These are phyloP conservation scores for Zygotorulaspora chibaensis DNA, from an alignment of 805 yeast species.

Conservation along the genomic window DNA sequence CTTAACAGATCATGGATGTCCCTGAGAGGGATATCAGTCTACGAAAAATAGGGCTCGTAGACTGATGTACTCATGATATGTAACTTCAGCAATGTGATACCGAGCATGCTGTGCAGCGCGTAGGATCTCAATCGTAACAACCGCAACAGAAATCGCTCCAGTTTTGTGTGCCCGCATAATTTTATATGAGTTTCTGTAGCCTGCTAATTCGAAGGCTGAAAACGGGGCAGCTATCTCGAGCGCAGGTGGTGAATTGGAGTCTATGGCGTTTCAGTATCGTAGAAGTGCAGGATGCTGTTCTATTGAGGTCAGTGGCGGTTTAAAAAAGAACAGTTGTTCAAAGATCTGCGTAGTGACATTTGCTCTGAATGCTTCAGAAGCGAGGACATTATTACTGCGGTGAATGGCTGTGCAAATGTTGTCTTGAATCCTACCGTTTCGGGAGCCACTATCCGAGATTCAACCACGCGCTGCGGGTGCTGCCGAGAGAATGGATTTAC, in stretches of 20 bases:
- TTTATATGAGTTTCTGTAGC: neutral
- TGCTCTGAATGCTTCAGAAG: neutral
- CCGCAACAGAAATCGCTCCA: neutral
- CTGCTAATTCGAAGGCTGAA: neutral
- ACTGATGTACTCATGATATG: neutral
- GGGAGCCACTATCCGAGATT: neutral
- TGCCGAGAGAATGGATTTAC: neutral
- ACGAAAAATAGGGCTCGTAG: too few species aligned
- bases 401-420: neutral
- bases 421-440: neutral
- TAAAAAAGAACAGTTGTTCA: neutral
- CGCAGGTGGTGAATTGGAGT: neutral
- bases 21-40: too few species aligned
- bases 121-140: neutral
- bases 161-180: neutral
- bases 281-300: neutral
- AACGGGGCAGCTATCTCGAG: neutral
- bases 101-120: neutral
- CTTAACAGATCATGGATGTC: neutral
- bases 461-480: neutral
- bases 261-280: neutral
- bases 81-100: constrained; percentile 5
- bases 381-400: neutral
- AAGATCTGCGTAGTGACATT: neutral
- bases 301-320: neutral